Percentiles rank a stretch among this genome's conserved stretches.
These are phyloP conservation scores for Pseudoscleropodium purum DNA, from an alignment of 225 moss, liverwort and hornwort species.

Conservation along the genomic window DNA sequence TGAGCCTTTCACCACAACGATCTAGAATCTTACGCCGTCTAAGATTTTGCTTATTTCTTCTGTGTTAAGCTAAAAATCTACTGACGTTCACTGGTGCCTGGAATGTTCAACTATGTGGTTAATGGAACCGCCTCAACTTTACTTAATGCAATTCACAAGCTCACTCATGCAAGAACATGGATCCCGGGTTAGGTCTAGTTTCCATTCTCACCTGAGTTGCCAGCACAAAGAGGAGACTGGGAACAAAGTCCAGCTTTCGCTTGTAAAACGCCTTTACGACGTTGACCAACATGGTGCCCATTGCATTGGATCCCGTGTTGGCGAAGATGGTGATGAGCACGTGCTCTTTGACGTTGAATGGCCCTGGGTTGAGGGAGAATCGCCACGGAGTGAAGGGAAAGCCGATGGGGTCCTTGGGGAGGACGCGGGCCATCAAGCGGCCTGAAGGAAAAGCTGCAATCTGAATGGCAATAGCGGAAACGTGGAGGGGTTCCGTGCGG, in stretches of 20 bases:
- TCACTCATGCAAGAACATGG: neutral
- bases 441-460: slow-evolving; percentile 41
- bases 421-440: slow-evolving; percentile 39
- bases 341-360: slow-evolving; percentile 60
- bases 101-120: neutral
- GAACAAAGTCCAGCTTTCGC: slow-evolving; percentile 29
- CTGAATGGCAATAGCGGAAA: slow-evolving; percentile 43
- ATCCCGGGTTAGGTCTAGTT: neutral
- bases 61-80: neutral
- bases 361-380: slow-evolving; percentile 51
- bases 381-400: slow-evolving; percentile 10
- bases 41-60: neutral
- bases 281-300: slow-evolving; percentile 34
- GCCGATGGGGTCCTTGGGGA: slow-evolving; percentile 23
- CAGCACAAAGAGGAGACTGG: slow-evolving; percentile 38
- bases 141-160: neutral
- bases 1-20: neutral
- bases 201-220: slow-evolving; percentile 42
- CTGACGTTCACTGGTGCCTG: neutral
- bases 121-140: neutral
- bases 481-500: slow-evolving; percentile 44
- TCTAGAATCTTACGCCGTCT: neutral
- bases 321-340: slow-evolving; percentile 57
- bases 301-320: slow-evolving; percentile 37
- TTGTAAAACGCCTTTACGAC: slow-evolving; percentile 53